These are phyloP conservation scores for Diutina scorzettiae DNA, from an alignment of 1,139 yeast genomes.

Conservation along the genomic window DNA sequence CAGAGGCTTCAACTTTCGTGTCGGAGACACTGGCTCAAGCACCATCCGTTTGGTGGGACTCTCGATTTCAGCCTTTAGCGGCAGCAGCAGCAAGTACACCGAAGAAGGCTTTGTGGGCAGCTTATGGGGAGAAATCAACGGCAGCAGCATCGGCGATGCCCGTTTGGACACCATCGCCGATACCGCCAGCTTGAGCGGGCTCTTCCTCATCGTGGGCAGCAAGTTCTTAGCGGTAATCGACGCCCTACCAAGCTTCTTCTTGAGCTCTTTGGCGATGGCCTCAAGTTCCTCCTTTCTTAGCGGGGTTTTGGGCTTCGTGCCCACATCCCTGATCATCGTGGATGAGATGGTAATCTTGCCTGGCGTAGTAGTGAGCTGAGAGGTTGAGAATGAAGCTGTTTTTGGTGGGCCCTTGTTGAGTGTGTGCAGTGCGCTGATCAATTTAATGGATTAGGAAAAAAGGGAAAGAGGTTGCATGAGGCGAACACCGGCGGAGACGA, in stretches of 20 bases:
- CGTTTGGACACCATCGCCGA: conserved; percentile 12
- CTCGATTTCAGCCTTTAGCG: not conserved
- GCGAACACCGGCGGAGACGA: too few relatives aligned
- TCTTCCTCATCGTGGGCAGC: conserved; percentile 11
- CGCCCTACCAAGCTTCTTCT: conserved; percentile 32
- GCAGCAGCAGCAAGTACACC: conserved; percentile 6
- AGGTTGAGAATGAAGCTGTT: too few relatives aligned
- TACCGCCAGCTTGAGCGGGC: conserved; percentile 14
- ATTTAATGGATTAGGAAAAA: too few relatives aligned
- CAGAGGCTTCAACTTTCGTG: not conserved
- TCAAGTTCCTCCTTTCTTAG: conserved; percentile 36
- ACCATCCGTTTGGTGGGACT: conserved; percentile 5
- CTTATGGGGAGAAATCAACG: not conserved
- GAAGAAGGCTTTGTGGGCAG: not conserved
- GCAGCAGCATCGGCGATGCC: conserved; percentile 14
- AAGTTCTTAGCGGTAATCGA: conserved; percentile 34
- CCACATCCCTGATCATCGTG: too few relatives aligned
- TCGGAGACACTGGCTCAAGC: conserved; percentile 4
- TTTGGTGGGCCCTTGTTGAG: too few relatives aligned
- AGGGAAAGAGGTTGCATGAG: too few relatives aligned
- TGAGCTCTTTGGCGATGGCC: conserved; percentile 33
- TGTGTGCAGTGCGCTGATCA: too few relatives aligned
- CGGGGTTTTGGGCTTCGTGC: conserved; percentile 22
- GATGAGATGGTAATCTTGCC: too few relatives aligned
- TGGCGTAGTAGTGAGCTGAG: too few relatives aligned